Conservation (phyloP, 768 basidiomycete genomes). For the Boletus vinaceobasis region DNA sequence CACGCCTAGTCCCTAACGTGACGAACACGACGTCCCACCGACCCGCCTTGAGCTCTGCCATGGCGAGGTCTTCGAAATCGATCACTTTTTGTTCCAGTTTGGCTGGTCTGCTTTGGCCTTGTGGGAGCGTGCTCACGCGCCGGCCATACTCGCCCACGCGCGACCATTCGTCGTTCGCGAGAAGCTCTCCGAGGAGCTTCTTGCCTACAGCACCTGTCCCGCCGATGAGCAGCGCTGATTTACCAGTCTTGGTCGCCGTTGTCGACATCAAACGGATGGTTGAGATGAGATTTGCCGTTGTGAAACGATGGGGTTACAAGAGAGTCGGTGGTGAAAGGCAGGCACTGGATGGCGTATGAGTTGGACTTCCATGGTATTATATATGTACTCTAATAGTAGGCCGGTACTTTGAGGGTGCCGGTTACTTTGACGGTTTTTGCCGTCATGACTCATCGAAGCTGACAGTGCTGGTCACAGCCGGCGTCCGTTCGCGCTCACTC, state of each 20-base stretch:
- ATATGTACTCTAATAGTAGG: too few relatives aligned
- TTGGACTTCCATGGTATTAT: too few relatives aligned
- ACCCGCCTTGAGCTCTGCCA: constrained; percentile 46
- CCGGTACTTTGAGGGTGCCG: too few relatives aligned
- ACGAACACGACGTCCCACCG: constrained; percentile 78
- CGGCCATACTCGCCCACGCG: constrained; percentile 72
- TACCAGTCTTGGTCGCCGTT: constrained; percentile 5
- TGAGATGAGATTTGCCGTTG: too few relatives aligned
- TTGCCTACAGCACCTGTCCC: constrained; percentile 71
- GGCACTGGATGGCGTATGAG: too few relatives aligned
- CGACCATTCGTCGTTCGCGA: constrained; percentile 51
- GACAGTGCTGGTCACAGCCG: too few relatives aligned
- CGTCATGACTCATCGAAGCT: too few relatives aligned
- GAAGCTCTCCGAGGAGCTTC: constrained; percentile 57
- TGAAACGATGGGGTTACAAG: too few relatives aligned
- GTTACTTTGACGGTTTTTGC: too few relatives aligned
- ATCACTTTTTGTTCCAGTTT: constrained; percentile 68
- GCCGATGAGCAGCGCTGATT: constrained; percentile 68
- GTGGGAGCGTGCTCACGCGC: constrained; percentile 45
- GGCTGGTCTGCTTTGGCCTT: constrained; percentile 36
- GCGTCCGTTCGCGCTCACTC: too few relatives aligned
- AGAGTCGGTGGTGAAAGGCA: too few relatives aligned
- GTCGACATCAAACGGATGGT: too few relatives aligned
- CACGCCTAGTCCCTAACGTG: constrained; percentile 66
- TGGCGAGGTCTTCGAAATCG: constrained; percentile 64